Percentiles rank a stretch among this genome's conserved stretches.
phyloP scores from a whole-genome alignment of 140 eudicot genomes.

The Erigeron philadelphicus region DNA sequence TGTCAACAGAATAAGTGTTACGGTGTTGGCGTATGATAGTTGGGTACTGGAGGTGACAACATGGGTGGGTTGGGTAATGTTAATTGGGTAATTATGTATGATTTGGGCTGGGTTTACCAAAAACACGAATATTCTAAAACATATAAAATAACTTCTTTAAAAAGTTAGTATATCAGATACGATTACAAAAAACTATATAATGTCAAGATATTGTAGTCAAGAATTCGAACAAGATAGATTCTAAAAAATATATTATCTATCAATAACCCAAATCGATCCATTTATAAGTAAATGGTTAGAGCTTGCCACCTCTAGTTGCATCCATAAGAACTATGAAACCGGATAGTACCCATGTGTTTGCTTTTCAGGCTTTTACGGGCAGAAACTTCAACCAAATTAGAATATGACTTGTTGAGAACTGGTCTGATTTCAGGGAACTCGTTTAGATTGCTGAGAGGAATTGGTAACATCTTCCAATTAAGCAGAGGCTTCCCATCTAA shows the following conservation, averaged over 20 bases:
- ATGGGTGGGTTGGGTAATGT: not conserved
- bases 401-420: constrained; percentile 27
- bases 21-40: too few relatives aligned
- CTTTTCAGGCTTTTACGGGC: constrained; percentile 38
- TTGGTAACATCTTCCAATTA: constrained; percentile 70
- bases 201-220: not conserved
- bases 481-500: constrained; percentile 54
- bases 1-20: too few relatives aligned
- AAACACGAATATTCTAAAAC: too few relatives aligned
- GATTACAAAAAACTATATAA: not conserved
- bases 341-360: constrained; percentile 29
- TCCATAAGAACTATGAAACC: not conserved
- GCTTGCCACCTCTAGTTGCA: not conserved
- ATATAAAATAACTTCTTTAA: not conserved
- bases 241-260: not conserved
- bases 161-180: not conserved
- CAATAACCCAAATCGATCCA: not conserved
- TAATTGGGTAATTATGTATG: not conserved
- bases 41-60: too few relatives aligned
- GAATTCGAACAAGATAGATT: not conserved
- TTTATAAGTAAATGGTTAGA: not conserved
- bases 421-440: constrained; percentile 36
- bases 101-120: too few relatives aligned
- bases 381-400: constrained; percentile 30
- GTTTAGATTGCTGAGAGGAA: constrained; percentile 58